Evolutionary conservation across 1,139 yeast species (phyloP).

Genomic region (Yamadazyma kanchanaburiensis): DNA sequence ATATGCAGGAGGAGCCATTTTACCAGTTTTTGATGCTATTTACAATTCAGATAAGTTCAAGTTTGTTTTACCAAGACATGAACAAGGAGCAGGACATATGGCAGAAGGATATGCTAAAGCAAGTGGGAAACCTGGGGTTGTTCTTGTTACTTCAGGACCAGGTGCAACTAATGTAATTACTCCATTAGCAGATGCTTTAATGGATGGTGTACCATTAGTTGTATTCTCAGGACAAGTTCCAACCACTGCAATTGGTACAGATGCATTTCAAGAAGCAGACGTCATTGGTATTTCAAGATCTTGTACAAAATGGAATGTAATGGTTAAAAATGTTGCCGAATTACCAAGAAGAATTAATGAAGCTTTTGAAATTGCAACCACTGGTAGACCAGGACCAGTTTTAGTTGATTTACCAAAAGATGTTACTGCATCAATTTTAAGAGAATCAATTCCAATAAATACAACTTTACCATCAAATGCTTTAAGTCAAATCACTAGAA

Average conservation of each 20-base stretch:
- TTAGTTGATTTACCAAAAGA: constrained; percentile 97
- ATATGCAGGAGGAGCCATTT: constrained; percentile 97
- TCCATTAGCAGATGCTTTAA: constrained; percentile 95
- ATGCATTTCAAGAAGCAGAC: constrained; percentile 99
- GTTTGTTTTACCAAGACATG: constrained; percentile 93
- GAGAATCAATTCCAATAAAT: constrained; percentile 82
- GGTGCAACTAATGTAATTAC: constrained; percentile 98
- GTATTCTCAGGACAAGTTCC: constrained; percentile 99
- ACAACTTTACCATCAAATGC: constrained; percentile 83
- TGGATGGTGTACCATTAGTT: constrained; percentile 96
- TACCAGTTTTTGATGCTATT: constrained; percentile 96
- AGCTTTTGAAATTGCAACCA: constrained; percentile 94
- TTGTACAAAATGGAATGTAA: constrained; percentile 98
- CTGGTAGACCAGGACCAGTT: constrained; percentile 98
- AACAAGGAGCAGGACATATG: constrained; percentile 99
- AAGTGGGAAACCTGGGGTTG: constrained; percentile 96
- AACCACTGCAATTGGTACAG: constrained; percentile 93
- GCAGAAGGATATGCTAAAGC: constrained; percentile 99
- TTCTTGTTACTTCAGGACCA: constrained; percentile 95
- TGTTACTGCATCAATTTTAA: constrained; percentile 87
- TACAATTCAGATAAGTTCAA: constrained; percentile 85
- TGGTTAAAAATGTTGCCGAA: constrained; percentile 94
- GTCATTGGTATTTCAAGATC: constrained; percentile 95
- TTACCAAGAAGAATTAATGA: constrained; percentile 94
- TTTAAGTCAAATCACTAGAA: constrained; percentile 64